phyloP scores from a whole-genome alignment of 176 grass and related monocot genomes.

The Phoenix roebelenii region DNA sequence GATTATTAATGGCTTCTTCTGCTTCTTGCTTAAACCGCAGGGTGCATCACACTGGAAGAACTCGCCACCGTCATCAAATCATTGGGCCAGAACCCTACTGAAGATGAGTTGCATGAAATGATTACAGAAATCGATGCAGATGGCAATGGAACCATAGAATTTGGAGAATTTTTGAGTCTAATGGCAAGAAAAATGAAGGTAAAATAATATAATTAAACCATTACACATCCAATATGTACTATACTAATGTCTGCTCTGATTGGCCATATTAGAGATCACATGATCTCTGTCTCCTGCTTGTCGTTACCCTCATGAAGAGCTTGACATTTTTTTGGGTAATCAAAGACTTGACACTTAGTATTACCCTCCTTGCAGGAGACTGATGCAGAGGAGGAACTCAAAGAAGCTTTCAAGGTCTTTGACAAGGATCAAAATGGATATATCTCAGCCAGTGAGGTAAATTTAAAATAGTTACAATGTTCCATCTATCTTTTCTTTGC shows the following conservation, averaged over 20 bases:
- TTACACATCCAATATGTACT: background rate
- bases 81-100: slow-evolving; percentile 45
- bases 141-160: slow-evolving; percentile 79
- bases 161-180: slow-evolving; percentile 54
- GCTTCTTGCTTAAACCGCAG: slow-evolving; percentile 4
- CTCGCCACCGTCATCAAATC: slow-evolving; percentile 56
- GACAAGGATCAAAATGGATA: slow-evolving; percentile 85
- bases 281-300: no score
- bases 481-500: background rate
- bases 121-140: slow-evolving; percentile 67
- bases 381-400: slow-evolving; percentile 63
- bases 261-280: no score
- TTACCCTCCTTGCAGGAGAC: slow-evolving; percentile 8
- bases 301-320: no score
- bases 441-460: slow-evolving; percentile 61
- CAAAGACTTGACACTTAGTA: no score
- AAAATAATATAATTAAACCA: background rate
- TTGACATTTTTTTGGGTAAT: no score
- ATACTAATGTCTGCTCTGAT: no score
- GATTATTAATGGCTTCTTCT: background rate
- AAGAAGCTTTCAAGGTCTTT: slow-evolving; percentile 86
- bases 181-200: slow-evolving; percentile 49
- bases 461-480: background rate
- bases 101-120: slow-evolving; percentile 60
- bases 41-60: slow-evolving; percentile 77